Base-by-base conservation (phyloP, 352 stramenopile species). In the Pythium plurisporium region DNA sequence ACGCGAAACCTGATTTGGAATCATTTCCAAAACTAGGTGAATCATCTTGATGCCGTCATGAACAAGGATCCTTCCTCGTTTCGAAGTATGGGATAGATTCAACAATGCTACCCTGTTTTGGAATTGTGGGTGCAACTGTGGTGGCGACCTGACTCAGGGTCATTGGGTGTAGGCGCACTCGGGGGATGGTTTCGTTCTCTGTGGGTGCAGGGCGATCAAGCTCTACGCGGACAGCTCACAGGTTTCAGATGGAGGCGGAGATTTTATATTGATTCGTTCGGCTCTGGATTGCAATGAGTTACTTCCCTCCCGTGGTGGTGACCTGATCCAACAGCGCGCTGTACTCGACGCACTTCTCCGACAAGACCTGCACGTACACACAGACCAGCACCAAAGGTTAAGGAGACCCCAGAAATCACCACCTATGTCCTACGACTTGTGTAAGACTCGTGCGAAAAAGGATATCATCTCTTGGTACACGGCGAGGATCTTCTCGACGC, bases 291-390 rank as follows among this genome's bases (percentile, higher is more conserved):
- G n/a, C n/a, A n/a, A n/a, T n/a, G n/a, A n/a, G n/a, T n/a, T n/a
- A n/a, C n/a, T n/a, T n/a, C n/a, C n/a, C n/a, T n/a, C n/a, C n/a
- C n/a, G n/a, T n/a, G n/a, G n/a, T 37, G 3, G 69, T 56, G 5
- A 88, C 41, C 45, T 88, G 72, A 23, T 88, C 72, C 50, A 88
- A 59, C 29, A 88, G 45, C 11, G 67, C 49, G 41, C 70, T 78
- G 65, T 74, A 80, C 70, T 88, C 75, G 62, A 86, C 78, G 52
- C 72, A 86, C 55, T 89, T 89, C 62, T 84, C 72, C 2, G 79
- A 89, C 52, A 89, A 55, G 44, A 86, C 65, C 65, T 82, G 70
- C 42, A 89, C 56, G 66, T 70, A 25, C 44, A 55, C 41, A 48
- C 29, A 41, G 19, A 37, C 36, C 17, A 41, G 4, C 6, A 41